phyloP scores from a whole-genome alignment of 805 yeast species.

The Lipomyces spencermartinsiae region DNA sequence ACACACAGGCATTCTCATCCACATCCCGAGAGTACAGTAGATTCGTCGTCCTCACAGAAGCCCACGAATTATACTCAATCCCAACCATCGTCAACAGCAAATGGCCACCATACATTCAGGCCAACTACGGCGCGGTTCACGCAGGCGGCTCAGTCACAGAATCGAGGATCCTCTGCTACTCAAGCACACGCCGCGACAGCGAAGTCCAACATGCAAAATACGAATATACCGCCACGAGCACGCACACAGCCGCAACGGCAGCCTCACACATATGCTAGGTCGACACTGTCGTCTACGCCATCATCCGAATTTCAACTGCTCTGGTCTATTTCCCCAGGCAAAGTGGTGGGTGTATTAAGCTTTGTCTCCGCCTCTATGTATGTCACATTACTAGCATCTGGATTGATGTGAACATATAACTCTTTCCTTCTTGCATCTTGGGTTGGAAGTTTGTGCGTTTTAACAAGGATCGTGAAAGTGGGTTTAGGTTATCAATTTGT shows the following conservation, averaged over 20 bases:
- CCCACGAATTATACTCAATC: background rate
- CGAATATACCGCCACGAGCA: background rate
- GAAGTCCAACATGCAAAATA: background rate
- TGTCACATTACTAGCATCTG: background rate
- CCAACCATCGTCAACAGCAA: background rate
- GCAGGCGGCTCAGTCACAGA: slow-evolving; percentile 2
- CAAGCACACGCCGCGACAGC: background rate
- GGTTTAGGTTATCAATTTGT: no score
- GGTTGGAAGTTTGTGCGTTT: no score
- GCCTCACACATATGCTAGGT: background rate
- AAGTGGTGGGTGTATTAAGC: background rate
- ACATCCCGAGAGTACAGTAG: background rate
- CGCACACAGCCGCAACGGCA: background rate
- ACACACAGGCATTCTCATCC: background rate
- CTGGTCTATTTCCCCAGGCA: background rate
- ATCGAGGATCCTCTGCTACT: background rate
- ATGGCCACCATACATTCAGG: background rate
- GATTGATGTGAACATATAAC: background rate
- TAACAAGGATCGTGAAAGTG: no score
- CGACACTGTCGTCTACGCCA: background rate
- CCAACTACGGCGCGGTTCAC: background rate
- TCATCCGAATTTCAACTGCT: background rate
- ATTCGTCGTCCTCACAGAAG: background rate
- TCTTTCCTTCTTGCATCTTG: no score
- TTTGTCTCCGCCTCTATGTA: background rate